Conservation (phyloP, 768 basidiomycete genomes). For the Porphyrellus cyaneotinctus region DNA sequence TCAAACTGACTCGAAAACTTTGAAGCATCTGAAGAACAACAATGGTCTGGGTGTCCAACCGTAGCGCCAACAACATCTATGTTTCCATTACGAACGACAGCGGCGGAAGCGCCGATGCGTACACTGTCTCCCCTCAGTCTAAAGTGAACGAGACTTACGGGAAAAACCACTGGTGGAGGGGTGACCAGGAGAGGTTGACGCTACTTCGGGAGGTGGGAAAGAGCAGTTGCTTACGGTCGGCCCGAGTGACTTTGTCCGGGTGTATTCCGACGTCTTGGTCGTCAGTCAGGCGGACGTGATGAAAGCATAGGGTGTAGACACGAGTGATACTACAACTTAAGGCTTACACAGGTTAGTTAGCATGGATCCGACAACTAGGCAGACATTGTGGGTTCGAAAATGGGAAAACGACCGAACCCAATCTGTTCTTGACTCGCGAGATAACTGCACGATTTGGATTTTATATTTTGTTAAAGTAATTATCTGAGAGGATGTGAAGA, state of each 20-base stretch:
- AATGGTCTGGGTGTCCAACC: slow-evolving; percentile 22
- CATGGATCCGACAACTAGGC: slow-evolving; percentile 74
- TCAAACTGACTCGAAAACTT: not conserved
- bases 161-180: slow-evolving; percentile 9
- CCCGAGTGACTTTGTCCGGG: slow-evolving; percentile 13
- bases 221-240: slow-evolving; percentile 10
- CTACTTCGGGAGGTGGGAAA: slow-evolving; percentile 6
- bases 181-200: slow-evolving; percentile 6
- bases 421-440: slow-evolving; percentile 42
- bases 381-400: not conserved
- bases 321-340: not conserved
- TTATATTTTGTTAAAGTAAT: slow-evolving; percentile 79
- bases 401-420: not conserved
- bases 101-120: slow-evolving; percentile 2
- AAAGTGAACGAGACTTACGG: not conserved
- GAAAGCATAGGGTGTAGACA: not conserved
- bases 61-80: not conserved
- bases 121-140: not conserved
- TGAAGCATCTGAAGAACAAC: not conserved
- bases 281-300: slow-evolving; percentile 10
- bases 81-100: slow-evolving; percentile 8
- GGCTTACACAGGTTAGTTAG: slow-evolving; percentile 67
- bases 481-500: slow-evolving; percentile 51
- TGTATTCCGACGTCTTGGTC: slow-evolving; percentile 10
- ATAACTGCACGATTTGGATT: slow-evolving; percentile 73